These are phyloP conservation scores for Scheffersomyces coipomensis DNA, from an alignment of 805 yeast genomes.

Conservation along the genomic window DNA sequence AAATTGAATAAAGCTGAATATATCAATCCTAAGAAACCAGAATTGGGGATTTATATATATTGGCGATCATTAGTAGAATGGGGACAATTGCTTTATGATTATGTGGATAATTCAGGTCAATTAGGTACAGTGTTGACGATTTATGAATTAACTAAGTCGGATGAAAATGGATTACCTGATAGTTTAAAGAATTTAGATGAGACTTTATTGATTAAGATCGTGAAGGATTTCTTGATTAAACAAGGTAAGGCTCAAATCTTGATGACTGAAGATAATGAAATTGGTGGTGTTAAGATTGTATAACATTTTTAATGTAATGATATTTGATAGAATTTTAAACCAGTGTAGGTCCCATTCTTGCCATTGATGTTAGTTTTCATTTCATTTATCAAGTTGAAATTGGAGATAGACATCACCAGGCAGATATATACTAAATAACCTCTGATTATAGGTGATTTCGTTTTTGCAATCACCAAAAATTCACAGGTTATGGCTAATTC, in stretches of 20 bases:
- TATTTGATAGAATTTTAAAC: too few relatives aligned
- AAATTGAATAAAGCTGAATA: slow-evolving; percentile 55
- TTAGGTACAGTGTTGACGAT: slow-evolving; percentile 73
- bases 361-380: too few relatives aligned
- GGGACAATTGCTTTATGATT: slow-evolving; percentile 32
- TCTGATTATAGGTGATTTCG: too few relatives aligned
- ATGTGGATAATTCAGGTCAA: slow-evolving; percentile 72
- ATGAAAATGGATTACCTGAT: slow-evolving; percentile 52
- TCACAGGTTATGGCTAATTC: too few relatives aligned
- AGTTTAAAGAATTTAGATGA: slow-evolving; percentile 66
- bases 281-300: slow-evolving; percentile 77
- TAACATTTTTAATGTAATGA: too few relatives aligned
- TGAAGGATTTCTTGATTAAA: slow-evolving; percentile 55
- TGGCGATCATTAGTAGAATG: slow-evolving; percentile 57
- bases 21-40: slow-evolving; percentile 49
- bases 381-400: too few relatives aligned
- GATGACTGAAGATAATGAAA: slow-evolving; percentile 53
- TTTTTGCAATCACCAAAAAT: too few relatives aligned
- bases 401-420: too few relatives aligned
- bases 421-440: too few relatives aligned
- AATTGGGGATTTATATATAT: slow-evolving; percentile 62
- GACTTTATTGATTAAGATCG: slow-evolving; percentile 48
- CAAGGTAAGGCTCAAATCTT: slow-evolving; percentile 73
- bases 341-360: too few relatives aligned
- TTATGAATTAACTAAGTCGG: slow-evolving; percentile 71